Evolutionary conservation across 2,329 filamentous ascomycete species (phyloP), one percentile per base, ranked within the genome.

Genomic region (Didymella lethalis): DNA sequence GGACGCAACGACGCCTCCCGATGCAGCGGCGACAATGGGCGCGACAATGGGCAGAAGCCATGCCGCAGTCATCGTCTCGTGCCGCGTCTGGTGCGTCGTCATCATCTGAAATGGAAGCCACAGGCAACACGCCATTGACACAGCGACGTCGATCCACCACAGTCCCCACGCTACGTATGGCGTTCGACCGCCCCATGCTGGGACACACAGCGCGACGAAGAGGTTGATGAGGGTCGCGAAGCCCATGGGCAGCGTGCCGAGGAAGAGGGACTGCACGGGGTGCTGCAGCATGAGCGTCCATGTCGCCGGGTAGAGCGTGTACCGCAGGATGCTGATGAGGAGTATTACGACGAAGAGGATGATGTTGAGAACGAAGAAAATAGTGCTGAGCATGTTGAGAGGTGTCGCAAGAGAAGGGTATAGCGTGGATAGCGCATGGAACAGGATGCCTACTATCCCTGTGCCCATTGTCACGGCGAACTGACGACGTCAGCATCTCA

Each of bases 211-310:
- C 25, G 85, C 78, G 5, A 86, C 79, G 66, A 87, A 84, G 86
- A 89, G 88, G 65, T 87, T 87, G 63, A 90, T 82, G 49, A 90
- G 85, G 2, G 88, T 90, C 0, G 87, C 85, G 56, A 90, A 82
- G 0, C 83, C 88, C 86, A 90, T 90, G 0, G 88, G 88, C 12
- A 89, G 81, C 0, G 86, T 88, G 0, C 77, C 88, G 2, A 91
- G 76, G 64, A 91, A 91, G 52, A 92, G 79, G 2, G 84, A 87
- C 69, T 92, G 87, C 0, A 83, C 83, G 0, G 88, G 87, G 69
- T 91, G 86, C 4, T 78, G 77, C 23, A 91, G 81, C 88, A 92
- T 90, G n/a, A 83, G 83, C 0, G 56, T 69, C 83, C 88, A 91
- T 11, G 90, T 86, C 55, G 84, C 81, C 0, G 88, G 89, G 68